These are phyloP conservation scores for Yamadazyma dushanensis DNA, from an alignment of 1,139 yeast genomes.

Conservation along the genomic window DNA sequence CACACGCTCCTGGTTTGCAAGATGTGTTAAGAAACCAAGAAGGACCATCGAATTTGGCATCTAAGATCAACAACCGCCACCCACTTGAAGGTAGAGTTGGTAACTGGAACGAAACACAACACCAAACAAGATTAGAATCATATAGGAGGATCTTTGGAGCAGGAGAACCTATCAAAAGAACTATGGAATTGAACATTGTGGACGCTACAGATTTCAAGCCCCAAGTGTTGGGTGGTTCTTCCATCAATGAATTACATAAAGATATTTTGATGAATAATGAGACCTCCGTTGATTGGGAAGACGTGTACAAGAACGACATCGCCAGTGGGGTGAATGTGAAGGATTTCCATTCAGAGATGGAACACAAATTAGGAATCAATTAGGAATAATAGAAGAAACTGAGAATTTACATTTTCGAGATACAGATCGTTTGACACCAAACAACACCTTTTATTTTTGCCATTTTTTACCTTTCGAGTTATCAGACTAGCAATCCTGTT, in stretches of 20 bases:
- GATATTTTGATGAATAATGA: conserved; percentile 83
- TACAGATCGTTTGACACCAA: too few relatives aligned
- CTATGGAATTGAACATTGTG: conserved; percentile 82
- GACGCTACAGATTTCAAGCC: conserved; percentile 73
- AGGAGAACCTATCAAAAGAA: conserved; percentile 89
- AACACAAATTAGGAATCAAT: conserved; percentile 53
- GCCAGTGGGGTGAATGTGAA: conserved; percentile 37
- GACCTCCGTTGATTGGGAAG: conserved; percentile 86
- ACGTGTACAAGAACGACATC: conserved; percentile 65
- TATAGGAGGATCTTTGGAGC: conserved; percentile 86
- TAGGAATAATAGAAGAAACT: conserved; percentile 8
- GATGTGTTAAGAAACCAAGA: conserved; percentile 58
- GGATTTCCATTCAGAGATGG: conserved; percentile 74
- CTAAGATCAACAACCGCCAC: conserved; percentile 79
- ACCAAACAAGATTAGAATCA: conserved; percentile 68
- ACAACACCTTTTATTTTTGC: too few relatives aligned
- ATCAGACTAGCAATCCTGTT: too few relatives aligned
- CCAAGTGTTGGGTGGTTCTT: conserved; percentile 54
- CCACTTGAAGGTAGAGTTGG: conserved; percentile 77
- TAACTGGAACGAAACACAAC: conserved; percentile 81
- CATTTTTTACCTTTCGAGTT: too few relatives aligned
- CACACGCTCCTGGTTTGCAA: conserved; percentile 61
- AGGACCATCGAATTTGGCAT: conserved; percentile 62
- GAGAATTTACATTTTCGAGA: too few relatives aligned
- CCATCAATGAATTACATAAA: conserved; percentile 50